These are phyloP conservation scores for Pythium insidiosum DNA, from an alignment of 352 stramenopile species.

Conservation along the genomic window DNA sequence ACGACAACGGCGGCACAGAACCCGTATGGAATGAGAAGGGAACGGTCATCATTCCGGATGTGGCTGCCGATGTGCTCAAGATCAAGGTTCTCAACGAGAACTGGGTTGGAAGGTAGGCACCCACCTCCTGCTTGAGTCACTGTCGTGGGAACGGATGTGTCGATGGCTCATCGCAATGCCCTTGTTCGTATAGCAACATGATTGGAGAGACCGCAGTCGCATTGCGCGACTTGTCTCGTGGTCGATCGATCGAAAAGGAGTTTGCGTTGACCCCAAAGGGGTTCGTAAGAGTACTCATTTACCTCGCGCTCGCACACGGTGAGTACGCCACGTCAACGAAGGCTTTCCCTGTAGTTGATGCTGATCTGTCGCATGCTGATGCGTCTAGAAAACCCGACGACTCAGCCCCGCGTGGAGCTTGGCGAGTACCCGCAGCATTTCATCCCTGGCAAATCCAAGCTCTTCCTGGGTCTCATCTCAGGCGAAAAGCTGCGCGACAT, in stretches of 20 bases:
- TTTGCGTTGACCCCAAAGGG: slow-evolving; percentile 63
- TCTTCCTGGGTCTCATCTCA: slow-evolving; percentile 55
- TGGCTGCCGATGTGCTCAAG: slow-evolving; percentile 55
- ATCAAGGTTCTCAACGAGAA: slow-evolving; percentile 75
- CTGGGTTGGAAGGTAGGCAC: slow-evolving; percentile 74
- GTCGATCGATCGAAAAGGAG: slow-evolving; percentile 74
- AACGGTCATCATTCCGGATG: slow-evolving; percentile 60
- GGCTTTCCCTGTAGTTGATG: neutral
- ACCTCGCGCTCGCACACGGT: slow-evolving; percentile 66
- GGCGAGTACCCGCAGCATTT: slow-evolving; percentile 73
- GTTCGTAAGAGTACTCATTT: slow-evolving; percentile 59
- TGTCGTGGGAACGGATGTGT: slow-evolving; percentile 1
- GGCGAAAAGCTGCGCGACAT: slow-evolving; percentile 70
- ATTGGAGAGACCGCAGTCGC: slow-evolving; percentile 68
- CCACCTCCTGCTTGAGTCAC: too few species aligned
- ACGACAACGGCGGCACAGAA: slow-evolving; percentile 59
- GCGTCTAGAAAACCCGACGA: slow-evolving; percentile 70
- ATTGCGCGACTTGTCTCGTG: slow-evolving; percentile 59
- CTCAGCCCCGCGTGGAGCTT: slow-evolving; percentile 48
- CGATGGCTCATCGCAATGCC: too few species aligned
- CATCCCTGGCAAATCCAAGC: slow-evolving; percentile 62
- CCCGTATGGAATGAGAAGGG: slow-evolving; percentile 73
- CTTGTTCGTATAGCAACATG: slow-evolving; percentile 27
- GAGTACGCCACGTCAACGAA: neutral
- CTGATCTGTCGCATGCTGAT: neutral